phyloP scores from a whole-genome alignment of 2,329 filamentous ascomycete species.

The Paecilomyces formosus region DNA sequence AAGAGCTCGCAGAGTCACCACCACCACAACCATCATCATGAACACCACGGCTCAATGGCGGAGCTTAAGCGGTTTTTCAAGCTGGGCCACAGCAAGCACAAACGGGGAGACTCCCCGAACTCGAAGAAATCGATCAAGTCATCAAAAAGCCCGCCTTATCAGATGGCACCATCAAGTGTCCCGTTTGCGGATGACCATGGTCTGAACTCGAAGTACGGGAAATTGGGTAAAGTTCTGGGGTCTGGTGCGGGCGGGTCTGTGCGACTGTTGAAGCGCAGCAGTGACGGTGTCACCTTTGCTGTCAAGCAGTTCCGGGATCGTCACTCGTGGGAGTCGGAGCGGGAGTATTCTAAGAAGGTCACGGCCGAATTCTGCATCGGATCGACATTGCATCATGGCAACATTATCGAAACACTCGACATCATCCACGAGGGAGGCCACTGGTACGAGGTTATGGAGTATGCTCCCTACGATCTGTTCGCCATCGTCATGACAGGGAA shows the following conservation, averaged over 20 bases:
- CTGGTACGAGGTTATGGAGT: slow-evolving; percentile 99
- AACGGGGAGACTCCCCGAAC: slow-evolving; percentile 55
- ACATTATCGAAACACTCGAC: slow-evolving; percentile 96
- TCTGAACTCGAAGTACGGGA: slow-evolving; percentile 84
- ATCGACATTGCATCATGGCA: slow-evolving; percentile 92
- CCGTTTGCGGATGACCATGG: slow-evolving; percentile 95
- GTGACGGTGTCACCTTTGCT: slow-evolving; percentile 88
- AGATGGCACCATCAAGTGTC: slow-evolving; percentile 46
- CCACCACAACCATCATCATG: slow-evolving; percentile 36
- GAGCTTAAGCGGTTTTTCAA: slow-evolving; percentile 96
- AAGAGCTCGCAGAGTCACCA: slow-evolving; percentile 27
- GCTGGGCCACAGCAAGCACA: slow-evolving; percentile 55
- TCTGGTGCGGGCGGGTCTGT: slow-evolving; percentile 94
- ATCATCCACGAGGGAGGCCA: slow-evolving; percentile 89
- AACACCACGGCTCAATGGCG: slow-evolving; percentile 74
- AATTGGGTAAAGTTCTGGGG: slow-evolving; percentile 87
- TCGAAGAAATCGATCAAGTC: slow-evolving; percentile 52
- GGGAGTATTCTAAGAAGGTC: slow-evolving; percentile 95
- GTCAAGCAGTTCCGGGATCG: slow-evolving; percentile 94
- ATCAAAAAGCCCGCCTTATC: slow-evolving; percentile 47
- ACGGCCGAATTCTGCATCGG: slow-evolving; percentile 98
- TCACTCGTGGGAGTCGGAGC: slow-evolving; percentile 87
- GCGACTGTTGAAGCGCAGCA: slow-evolving; percentile 84
- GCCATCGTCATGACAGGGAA: slow-evolving; percentile 98
- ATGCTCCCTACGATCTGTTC: slow-evolving; percentile 90